These are phyloP conservation scores for Neostapfia colusana DNA, from an alignment of 176 grass and related monocot species.

Conservation along the genomic window DNA sequence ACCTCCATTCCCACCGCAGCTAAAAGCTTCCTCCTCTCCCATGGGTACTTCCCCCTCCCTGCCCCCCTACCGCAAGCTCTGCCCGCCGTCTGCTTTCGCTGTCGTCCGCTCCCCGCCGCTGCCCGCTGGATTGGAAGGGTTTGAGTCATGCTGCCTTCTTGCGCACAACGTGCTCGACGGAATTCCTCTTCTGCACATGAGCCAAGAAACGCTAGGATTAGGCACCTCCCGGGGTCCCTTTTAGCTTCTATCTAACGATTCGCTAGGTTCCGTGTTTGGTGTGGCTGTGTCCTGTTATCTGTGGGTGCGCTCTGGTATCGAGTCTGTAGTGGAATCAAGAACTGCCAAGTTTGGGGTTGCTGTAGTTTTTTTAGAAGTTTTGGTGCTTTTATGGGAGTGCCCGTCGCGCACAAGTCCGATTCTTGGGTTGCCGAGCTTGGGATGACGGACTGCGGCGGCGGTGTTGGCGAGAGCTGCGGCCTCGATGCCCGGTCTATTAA, in stretches of 20 bases:
- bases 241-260: constrained; percentile 52
- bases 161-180: constrained; percentile 34
- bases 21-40: constrained; percentile 42
- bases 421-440: constrained; percentile 42
- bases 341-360: constrained; percentile 33
- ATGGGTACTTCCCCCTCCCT: constrained; percentile 27
- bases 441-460: constrained; percentile 33
- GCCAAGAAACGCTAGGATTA: constrained; percentile 55
- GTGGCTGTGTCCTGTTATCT: constrained; percentile 24
- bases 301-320: constrained; percentile 27
- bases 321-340: constrained; percentile 40
- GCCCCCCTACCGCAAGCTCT: neutral
- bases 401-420: constrained; percentile 55
- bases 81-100: neutral
- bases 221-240: constrained; percentile 45
- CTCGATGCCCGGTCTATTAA: constrained; percentile 57
- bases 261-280: neutral
- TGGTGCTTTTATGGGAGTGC: constrained; percentile 71
- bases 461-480: constrained; percentile 32
- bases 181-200: constrained; percentile 40
- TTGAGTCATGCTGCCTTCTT: constrained; percentile 24
- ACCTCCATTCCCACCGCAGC: constrained; percentile 25
- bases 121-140: neutral
- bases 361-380: constrained; percentile 19
- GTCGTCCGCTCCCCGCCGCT: neutral